Conservation (phyloP, 2,329 filamentous ascomycete genomes). For the Verticillium zaregamsianum region DNA sequence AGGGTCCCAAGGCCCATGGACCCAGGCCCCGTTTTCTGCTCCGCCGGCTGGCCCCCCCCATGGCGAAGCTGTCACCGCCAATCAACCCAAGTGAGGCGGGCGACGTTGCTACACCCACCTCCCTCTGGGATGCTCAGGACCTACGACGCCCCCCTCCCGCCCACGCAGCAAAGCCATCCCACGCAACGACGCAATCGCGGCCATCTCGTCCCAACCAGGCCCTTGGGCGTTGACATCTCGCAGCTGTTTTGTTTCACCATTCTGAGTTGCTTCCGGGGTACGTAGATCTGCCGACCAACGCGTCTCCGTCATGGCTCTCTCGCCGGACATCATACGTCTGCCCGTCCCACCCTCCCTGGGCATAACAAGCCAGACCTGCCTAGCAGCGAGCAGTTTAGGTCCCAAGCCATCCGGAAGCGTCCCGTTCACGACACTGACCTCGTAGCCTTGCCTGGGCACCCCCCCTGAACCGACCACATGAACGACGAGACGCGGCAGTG, state of each 20-base stretch:
- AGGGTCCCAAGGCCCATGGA: background rate
- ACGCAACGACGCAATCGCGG: background rate
- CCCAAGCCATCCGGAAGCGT: background rate
- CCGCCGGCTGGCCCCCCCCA: background rate
- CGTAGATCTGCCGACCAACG: background rate
- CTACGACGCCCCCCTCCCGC: background rate
- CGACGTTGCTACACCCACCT: background rate
- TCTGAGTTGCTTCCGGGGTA: background rate
- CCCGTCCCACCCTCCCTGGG: background rate
- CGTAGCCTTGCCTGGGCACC: background rate
- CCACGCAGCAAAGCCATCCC: background rate
- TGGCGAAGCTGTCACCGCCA: slow-evolving; percentile 3
- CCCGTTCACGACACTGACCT: background rate
- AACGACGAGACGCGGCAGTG: background rate
- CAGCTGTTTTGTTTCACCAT: background rate
- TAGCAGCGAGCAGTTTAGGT: background rate
- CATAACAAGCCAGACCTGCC: background rate
- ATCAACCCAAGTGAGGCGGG: slow-evolving; percentile 13
- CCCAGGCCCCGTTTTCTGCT: background rate
- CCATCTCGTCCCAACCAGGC: background rate
- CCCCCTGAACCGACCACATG: background rate
- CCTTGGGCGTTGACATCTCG: background rate
- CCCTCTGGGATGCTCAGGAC: background rate
- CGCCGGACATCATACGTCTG: background rate
- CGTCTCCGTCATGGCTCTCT: background rate